A percentile compares a stretch with the other conserved stretches of the same genome.
These are phyloP conservation scores for Geotrichum aggregatum DNA, from an alignment of 1,139 yeast species.

Conservation along the genomic window DNA sequence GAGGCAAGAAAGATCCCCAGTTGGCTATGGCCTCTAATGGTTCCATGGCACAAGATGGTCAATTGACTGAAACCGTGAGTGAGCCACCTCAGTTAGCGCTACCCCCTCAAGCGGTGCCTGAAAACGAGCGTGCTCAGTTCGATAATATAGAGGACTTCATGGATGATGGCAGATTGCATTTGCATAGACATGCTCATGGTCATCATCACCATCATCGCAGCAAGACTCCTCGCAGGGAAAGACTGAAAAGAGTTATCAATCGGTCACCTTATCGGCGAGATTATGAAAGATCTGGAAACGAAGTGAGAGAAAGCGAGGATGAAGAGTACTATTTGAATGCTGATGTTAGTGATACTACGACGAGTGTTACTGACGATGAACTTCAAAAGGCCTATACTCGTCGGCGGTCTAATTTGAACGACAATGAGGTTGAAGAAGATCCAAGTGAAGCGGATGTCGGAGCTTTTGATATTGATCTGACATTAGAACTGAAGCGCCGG, in stretches of 20 bases:
- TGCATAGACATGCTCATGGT: constrained; percentile 3
- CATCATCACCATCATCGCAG: background rate
- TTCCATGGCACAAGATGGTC: background rate
- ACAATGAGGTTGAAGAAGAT: background rate
- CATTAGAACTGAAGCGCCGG: constrained; percentile 13
- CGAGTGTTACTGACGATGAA: constrained; percentile 10
- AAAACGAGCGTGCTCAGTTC: background rate
- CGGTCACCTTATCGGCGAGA: constrained; percentile 5
- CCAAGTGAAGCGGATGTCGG: background rate
- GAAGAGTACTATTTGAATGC: constrained; percentile 8
- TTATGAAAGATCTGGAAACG: constrained; percentile 5
- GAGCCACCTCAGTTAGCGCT: constrained; percentile 5
- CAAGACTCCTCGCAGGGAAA: constrained; percentile 4
- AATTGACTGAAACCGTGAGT: background rate
- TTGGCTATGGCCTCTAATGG: background rate
- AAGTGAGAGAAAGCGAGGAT: constrained; percentile 11
- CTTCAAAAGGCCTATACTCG: background rate
- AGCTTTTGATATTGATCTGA: constrained; percentile 13
- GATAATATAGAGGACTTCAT: constrained; percentile 2
- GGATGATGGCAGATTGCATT: constrained; percentile 1
- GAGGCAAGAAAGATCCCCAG: constrained; percentile 18
- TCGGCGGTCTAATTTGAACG: background rate
- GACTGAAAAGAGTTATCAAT: constrained; percentile 13
- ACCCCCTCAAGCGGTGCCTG: background rate
- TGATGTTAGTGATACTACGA: constrained; percentile 10